Conservation (phyloP, 495 filamentous ascomycete genomes). For the Niebla homalea region DNA sequence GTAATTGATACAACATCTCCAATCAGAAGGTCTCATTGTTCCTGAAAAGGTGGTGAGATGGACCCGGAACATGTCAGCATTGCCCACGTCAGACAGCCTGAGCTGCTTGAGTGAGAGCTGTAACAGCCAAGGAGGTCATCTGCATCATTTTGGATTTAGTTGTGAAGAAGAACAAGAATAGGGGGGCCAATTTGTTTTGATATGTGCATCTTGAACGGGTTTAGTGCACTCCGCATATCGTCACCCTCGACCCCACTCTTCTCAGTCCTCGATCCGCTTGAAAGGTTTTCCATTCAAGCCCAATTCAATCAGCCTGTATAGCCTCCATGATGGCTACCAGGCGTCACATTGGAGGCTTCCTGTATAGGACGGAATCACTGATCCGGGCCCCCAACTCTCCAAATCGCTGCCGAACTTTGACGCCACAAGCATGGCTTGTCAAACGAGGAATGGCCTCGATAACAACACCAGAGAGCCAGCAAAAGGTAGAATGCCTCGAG, state of each 20-base stretch:
- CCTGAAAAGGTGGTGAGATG: slow-evolving; percentile 31
- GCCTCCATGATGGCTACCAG: too few relatives aligned
- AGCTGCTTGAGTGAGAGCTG: slow-evolving; percentile 25
- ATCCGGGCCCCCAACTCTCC: too few relatives aligned
- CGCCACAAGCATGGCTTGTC: slow-evolving; percentile 8
- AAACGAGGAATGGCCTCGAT: slow-evolving; percentile 35
- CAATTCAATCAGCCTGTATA: too few relatives aligned
- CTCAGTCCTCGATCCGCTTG: too few relatives aligned
- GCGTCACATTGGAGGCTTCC: too few relatives aligned
- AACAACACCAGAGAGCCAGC: slow-evolving; percentile 44
- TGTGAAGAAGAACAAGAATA: slow-evolving; percentile 18
- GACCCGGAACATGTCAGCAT: slow-evolving; percentile 35
- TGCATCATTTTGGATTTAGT: slow-evolving; percentile 39
- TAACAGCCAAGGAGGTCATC: slow-evolving; percentile 27
- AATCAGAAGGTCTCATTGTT: slow-evolving; percentile 35
- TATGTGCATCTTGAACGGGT: slow-evolving; percentile 1
- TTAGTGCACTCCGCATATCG: background rate
- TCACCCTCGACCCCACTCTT: too few relatives aligned
- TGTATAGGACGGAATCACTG: too few relatives aligned
- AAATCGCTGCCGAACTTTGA: too few relatives aligned
- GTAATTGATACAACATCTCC: slow-evolving; percentile 17
- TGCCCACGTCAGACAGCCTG: slow-evolving; percentile 26
- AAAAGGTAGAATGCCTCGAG: slow-evolving; percentile 35
- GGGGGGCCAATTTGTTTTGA: background rate
- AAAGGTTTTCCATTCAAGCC: too few relatives aligned